These are phyloP conservation scores for Mycena kentingensis DNA, from an alignment of 768 basidiomycete genomes.

Conservation along the genomic window DNA sequence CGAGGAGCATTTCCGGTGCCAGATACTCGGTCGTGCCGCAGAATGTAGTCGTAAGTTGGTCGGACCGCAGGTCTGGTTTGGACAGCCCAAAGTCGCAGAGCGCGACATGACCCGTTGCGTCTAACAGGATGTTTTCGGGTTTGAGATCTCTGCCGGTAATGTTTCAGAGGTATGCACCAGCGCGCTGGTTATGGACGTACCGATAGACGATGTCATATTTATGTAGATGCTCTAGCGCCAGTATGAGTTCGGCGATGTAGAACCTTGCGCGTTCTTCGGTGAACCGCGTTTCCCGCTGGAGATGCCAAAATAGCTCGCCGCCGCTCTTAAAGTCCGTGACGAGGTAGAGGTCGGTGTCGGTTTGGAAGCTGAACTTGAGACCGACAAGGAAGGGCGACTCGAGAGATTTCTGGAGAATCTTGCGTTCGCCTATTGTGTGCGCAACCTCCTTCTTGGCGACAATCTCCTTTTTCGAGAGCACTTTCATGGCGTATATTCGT, in stretches of 20 bases:
- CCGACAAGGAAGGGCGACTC: constrained; percentile 98
- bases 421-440: constrained; percentile 98
- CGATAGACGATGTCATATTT: constrained; percentile 96
- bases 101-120: constrained; percentile 97
- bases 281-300: constrained; percentile 94
- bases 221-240: constrained; percentile 96
- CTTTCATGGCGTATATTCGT: constrained; percentile 99
- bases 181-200: constrained; percentile 44
- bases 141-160: constrained; percentile 75
- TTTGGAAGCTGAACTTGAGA: constrained; percentile 98
- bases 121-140: constrained; percentile 97
- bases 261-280: constrained; percentile 91
- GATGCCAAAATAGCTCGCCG: constrained; percentile 97
- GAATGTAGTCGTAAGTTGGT: constrained; percentile 98
- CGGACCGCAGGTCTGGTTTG: constrained; percentile 89
- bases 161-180: constrained; percentile 1
- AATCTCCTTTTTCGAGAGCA: constrained; percentile 98
- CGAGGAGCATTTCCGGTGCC: constrained; percentile 96
- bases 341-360: constrained; percentile 90
- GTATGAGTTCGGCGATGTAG: constrained; percentile 93
- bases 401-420: constrained; percentile 91
- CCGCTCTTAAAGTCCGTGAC: constrained; percentile 99
- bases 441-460: constrained; percentile 99
- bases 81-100: constrained; percentile 98
- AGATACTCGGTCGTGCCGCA: constrained; percentile 99